Evolutionary conservation across 352 stramenopile genomes (phyloP).

Genomic region (Pythium apleroticum): DNA sequence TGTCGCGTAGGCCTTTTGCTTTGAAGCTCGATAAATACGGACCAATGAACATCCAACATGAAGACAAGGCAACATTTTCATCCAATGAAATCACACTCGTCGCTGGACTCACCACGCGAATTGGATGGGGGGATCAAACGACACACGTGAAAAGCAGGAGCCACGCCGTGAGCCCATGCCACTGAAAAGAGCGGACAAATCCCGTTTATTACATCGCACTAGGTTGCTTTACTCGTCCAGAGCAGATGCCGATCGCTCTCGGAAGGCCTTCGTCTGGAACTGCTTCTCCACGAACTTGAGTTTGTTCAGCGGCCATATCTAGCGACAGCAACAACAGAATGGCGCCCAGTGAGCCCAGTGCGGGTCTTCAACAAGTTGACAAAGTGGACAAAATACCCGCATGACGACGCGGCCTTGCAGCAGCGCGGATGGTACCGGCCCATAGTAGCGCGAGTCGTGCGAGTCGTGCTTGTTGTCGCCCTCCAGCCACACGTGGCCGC

Average conservation of each 20-base stretch:
- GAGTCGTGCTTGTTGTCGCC: conserved; percentile 97
- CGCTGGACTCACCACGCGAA: too few relatives aligned
- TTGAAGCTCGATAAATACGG: too few relatives aligned
- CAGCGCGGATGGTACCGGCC: conserved; percentile 90
- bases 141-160: too few relatives aligned
- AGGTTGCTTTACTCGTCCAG: not conserved
- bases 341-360: not conserved
- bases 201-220: not conserved
- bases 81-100: not conserved
- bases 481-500: conserved; percentile 96
- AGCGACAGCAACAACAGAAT: conserved; percentile 10
- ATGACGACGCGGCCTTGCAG: conserved; percentile 89
- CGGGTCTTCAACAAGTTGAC: not conserved
- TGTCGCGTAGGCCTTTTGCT: too few relatives aligned
- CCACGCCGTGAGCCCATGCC: too few relatives aligned
- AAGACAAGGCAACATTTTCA: too few relatives aligned
- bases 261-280: conserved; percentile 48
- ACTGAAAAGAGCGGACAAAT: too few relatives aligned
- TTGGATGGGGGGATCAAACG: too few relatives aligned
- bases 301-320: conserved; percentile 84
- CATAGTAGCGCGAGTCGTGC: conserved; percentile 95
- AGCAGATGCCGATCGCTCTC: conserved; percentile 30
- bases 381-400: conserved; percentile 55
- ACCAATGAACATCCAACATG: too few relatives aligned
- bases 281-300: conserved; percentile 64